Evolutionary conservation across 2,329 filamentous ascomycete species (phyloP).

Genomic region (Alternaria viburni): DNA sequence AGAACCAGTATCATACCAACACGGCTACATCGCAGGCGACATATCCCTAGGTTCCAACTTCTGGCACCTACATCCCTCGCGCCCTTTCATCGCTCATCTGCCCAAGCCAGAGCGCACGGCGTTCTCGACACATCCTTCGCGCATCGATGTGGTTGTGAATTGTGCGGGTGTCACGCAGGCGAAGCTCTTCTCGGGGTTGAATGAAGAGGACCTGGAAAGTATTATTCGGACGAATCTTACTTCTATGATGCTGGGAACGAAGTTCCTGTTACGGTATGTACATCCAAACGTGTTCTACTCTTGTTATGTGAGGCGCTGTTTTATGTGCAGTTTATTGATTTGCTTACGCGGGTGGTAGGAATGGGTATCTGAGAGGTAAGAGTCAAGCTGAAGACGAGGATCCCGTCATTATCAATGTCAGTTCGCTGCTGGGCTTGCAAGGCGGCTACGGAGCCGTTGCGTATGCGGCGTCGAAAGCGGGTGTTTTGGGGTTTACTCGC

Average conservation of each 20-base stretch:
- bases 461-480: conserved; percentile 83
- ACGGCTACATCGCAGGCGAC: conserved; percentile 37
- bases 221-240: conserved; percentile 75
- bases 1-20: conserved; percentile 6
- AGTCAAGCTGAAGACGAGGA: conserved; percentile 4
- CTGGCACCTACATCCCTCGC: conserved; percentile 22
- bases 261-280: conserved; percentile 52
- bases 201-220: conserved; percentile 58
- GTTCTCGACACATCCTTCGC: conserved; percentile 2
- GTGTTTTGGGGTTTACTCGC: conserved; percentile 73
- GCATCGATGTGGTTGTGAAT: conserved; percentile 70
- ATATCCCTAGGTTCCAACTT: conserved; percentile 27
- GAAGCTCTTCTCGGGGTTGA: conserved; percentile 65
- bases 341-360: not conserved
- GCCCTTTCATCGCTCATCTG: conserved; percentile 3
- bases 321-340: not conserved
- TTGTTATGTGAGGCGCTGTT: no score
- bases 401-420: conserved; percentile 77
- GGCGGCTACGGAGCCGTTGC: conserved; percentile 73
- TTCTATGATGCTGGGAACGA: conserved; percentile 68
- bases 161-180: conserved; percentile 76
- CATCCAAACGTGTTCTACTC: not conserved
- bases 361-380: conserved; percentile 36
- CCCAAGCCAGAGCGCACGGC: conserved; percentile 1
- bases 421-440: conserved; percentile 74